A percentile compares a stretch with the other conserved stretches of the same genome.
Evolutionary conservation across 1,139 yeast genomes (phyloP).

Genomic region (Diutina catenulata): DNA sequence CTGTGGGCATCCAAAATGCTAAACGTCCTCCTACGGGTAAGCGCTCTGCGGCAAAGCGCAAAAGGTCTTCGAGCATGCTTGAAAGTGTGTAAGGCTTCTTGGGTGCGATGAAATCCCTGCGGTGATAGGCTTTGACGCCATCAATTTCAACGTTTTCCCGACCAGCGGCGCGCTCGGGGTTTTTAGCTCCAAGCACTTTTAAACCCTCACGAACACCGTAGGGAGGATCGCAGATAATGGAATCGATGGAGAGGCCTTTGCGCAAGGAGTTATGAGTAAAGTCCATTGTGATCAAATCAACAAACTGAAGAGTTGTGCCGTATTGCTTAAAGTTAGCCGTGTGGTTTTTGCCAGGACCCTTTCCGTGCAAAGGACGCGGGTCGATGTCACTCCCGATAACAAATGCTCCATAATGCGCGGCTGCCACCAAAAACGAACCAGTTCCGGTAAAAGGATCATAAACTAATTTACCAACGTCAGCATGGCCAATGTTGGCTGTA

Average conservation of each 20-base stretch:
- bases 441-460: constrained; percentile 98
- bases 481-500: constrained; percentile 79
- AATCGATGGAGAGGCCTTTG: constrained; percentile 48
- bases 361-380: constrained; percentile 72
- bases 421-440: constrained; percentile 87
- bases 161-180: constrained; percentile 44
- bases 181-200: constrained; percentile 79
- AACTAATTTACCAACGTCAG: constrained; percentile 48
- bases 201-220: constrained; percentile 96
- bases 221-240: constrained; percentile 94
- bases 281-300: constrained; percentile 86
- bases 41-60: constrained; percentile 60
- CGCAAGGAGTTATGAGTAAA: constrained; percentile 86
- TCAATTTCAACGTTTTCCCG: constrained; percentile 60
- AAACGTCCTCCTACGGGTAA: constrained; percentile 67
- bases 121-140: constrained; percentile 66
- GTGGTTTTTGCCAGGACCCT: constrained; percentile 36
- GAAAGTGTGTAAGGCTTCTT: constrained; percentile 83
- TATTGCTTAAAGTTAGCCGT: constrained; percentile 68
- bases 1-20: constrained; percentile 98
- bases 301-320: constrained; percentile 39
- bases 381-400: constrained; percentile 89
- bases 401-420: constrained; percentile 73
- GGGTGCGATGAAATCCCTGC: constrained; percentile 83
- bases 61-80: constrained; percentile 61